Evolutionary conservation across 345 rosid genomes (phyloP), one percentile per base, ranked within the genome.

Genomic region (Citrus glauca): DNA sequence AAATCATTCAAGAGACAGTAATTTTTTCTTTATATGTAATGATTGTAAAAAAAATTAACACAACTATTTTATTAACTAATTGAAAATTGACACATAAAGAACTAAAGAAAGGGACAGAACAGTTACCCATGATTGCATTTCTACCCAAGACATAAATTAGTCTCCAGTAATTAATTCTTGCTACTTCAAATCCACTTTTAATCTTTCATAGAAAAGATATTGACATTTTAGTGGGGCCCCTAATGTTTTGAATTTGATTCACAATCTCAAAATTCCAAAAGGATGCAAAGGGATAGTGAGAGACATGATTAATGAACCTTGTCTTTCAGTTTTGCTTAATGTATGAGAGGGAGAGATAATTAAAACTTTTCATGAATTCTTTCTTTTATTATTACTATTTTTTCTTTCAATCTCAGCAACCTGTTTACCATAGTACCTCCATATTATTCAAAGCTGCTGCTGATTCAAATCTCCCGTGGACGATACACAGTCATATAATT

Each of bases 191-290:
- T 60, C 67, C 65, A n/a, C 60, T 73, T 66, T 79, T 82, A 81
- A 78, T 79, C 65, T 85, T 82, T 81, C 83, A 67, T 79, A 45
- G 64, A 40, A 67, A 27, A 33, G 76, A 32, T 32, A 71, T 73
- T 80, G 78, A 77, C 85, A 72, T 74, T 68, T 55, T 28, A 62
- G 62, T 76, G 35, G 72, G 72, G 73, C 73, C 73, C 38, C 25
- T 25, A 56, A 37, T 45, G 8, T 77, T 74, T 45, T 45, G 50
- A 42, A 42, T 79, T 73, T 70, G 80, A 82, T 71, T 69, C 56
- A 28, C 19, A 32, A 71, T 75, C 75, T 68, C 62, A 40, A 81
- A 76, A 65, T 35, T 57, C 75, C 45, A 53, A 71, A 70, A 66
- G 74, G 74, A 67, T 48, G 24, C 53, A 64, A 79, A 25, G 22